Base-by-base conservation (phyloP, 1,284 basidiomycete species). In the Rhizopogon hawkerae region DNA sequence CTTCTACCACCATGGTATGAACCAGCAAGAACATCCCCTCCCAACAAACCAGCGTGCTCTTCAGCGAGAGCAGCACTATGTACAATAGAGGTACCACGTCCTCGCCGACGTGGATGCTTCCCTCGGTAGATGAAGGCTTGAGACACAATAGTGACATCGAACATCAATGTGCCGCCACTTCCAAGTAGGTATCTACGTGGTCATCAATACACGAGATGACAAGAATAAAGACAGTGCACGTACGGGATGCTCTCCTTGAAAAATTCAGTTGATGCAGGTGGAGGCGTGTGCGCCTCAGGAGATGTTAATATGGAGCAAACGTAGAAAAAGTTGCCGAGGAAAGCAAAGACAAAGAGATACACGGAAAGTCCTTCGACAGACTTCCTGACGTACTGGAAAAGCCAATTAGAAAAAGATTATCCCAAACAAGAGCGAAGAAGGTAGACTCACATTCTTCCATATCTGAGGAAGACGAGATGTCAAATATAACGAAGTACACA, bases 321-420 rank as follows among this genome's bases (percentile, higher is more conserved):
- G 63, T 96, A 96, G 62, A 93, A 90, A 7, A 80, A 68, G 67
- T 96, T 97, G 51, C 92, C 93, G 31, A 89, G 69, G 65, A 96
- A 96, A 3, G 93, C 93, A 62, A 88, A 92, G 39, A 93, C 65
- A 65, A 97, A 97, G 16, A 97, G 76, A 61, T 85, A 84, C 67
- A 96, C 86, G n/a, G 92, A 93, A 37, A 97, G 77, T 5, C 93
- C 93, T 74, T 93, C 92, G 11, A 94, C 89, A 14, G 92, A 95
- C 70, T 92, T 91, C 52, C 93, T 80, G 48, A 78, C 81, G 64
- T 82, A 96, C 92, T 95, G 58, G 10, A 35, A 13, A 24, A 35
- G 47, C 10, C 8, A 11, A 53, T 38, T 35, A 45, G 21, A 31
- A 21, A 31, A 14, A 26, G 33, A 14, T 45, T 26, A 50, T 50